These are phyloP conservation scores for Phytophthora ramorum DNA, from an alignment of 352 stramenopile genomes.

Conservation along the genomic window DNA sequence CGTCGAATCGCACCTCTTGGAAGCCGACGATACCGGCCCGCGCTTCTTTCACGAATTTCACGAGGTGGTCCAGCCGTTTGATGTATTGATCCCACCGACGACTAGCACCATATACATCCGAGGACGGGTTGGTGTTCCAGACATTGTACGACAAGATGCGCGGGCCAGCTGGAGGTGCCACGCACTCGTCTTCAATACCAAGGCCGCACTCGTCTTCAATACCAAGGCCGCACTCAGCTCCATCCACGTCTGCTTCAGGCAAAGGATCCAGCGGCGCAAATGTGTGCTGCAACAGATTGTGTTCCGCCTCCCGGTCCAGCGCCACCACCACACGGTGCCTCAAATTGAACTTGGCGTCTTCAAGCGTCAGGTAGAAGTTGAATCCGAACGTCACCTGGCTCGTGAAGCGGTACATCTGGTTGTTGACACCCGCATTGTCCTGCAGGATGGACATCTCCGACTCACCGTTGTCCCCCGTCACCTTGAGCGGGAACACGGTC, in stretches of 20 bases:
- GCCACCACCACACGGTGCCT: constrained; percentile 69
- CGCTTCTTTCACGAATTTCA: constrained; percentile 52
- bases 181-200: constrained; percentile 24
- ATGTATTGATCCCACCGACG: constrained; percentile 78
- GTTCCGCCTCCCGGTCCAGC: constrained; percentile 69
- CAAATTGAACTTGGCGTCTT: constrained; percentile 60
- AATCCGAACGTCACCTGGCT: constrained; percentile 75
- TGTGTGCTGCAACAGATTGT: constrained; percentile 83
- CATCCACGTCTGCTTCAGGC: constrained; percentile 11
- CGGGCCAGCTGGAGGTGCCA: constrained; percentile 26
- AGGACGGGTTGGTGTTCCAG: constrained; percentile 90
- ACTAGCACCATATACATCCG: constrained; percentile 60
- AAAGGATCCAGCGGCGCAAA: constrained; percentile 38
- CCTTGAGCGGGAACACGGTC: constrained; percentile 52
- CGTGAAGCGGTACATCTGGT: constrained; percentile 51
- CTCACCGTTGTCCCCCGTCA: constrained; percentile 74
- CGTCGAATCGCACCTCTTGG: constrained; percentile 89
- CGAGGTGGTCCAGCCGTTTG: constrained; percentile 82
- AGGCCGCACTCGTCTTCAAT: constrained; percentile 25
- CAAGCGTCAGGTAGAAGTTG: constrained; percentile 76
- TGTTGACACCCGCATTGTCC: constrained; percentile 42
- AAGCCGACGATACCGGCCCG: constrained; percentile 82
- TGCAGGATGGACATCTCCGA: constrained; percentile 78
- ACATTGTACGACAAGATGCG: constrained; percentile 90
- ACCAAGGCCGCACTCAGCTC: constrained; percentile 22